Conservation (phyloP, 495 filamentous ascomycete species). For the Cercophora sp. region DNA sequence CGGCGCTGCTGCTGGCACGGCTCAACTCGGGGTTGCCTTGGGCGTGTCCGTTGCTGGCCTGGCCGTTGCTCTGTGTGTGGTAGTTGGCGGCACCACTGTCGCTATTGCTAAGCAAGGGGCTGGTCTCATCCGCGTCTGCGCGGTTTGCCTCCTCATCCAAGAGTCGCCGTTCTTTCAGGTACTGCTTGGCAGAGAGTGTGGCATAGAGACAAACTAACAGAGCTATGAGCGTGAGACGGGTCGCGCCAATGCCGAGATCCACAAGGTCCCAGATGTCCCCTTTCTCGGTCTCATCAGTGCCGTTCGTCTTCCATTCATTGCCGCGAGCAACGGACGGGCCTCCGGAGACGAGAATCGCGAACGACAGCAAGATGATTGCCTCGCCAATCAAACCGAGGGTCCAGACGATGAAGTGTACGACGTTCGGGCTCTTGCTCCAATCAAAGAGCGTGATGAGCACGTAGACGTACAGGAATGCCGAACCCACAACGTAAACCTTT, state of each 20-base stretch:
- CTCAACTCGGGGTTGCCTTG: slow-evolving; percentile 24
- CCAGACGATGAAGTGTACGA: slow-evolving; percentile 74
- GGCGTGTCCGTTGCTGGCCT: slow-evolving; percentile 22
- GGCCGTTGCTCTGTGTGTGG: slow-evolving; percentile 21
- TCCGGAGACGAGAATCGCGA: slow-evolving; percentile 56
- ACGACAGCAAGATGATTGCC: slow-evolving; percentile 60
- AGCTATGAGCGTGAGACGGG: slow-evolving; percentile 36
- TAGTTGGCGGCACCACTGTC: slow-evolving; percentile 25
- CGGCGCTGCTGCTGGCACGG: slow-evolving; percentile 27
- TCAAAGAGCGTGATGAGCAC: slow-evolving; percentile 76
- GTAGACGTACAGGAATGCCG: slow-evolving; percentile 54
- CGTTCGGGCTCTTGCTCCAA: slow-evolving; percentile 66
- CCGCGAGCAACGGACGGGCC: slow-evolving; percentile 47
- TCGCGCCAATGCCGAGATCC: slow-evolving; percentile 44
- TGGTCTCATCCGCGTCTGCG: slow-evolving; percentile 45
- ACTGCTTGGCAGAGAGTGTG: slow-evolving; percentile 25
- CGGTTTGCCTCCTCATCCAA: slow-evolving; percentile 45
- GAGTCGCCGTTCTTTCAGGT: slow-evolving; percentile 30
- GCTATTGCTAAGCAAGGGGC: slow-evolving; percentile 38
- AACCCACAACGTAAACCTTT: slow-evolving; percentile 77
- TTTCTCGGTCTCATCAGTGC: slow-evolving; percentile 17
- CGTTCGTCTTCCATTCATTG: slow-evolving; percentile 12
- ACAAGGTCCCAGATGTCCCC: slow-evolving; percentile 47
- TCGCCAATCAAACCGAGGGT: slow-evolving; percentile 62
- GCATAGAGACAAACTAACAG: slow-evolving; percentile 41